phyloP scores from a whole-genome alignment of 768 basidiomycete genomes.

The Russula virescens region DNA sequence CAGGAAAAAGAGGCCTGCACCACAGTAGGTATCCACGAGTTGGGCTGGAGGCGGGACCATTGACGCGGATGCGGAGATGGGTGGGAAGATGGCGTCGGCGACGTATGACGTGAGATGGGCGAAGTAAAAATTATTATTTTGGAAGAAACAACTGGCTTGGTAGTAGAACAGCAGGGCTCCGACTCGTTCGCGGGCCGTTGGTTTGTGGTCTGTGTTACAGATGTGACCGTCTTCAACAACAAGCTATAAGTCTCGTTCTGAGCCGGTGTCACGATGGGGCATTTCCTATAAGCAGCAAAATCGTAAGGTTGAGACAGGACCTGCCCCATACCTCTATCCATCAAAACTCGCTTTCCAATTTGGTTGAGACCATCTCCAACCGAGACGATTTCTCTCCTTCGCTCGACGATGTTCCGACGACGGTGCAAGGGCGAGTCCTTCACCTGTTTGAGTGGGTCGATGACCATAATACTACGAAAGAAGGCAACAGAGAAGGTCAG shows the following conservation, averaged over 20 bases:
- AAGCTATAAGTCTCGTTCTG: conserved; percentile 58
- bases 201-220: conserved; percentile 78
- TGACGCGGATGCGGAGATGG: too few relatives aligned
- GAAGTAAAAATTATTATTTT: conserved; percentile 93
- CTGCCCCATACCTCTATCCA: neutral
- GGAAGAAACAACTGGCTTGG: conserved; percentile 88
- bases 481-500: too few relatives aligned
- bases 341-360: too few relatives aligned
- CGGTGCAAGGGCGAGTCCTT: too few relatives aligned
- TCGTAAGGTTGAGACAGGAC: neutral
- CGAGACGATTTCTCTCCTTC: conserved; percentile 46
- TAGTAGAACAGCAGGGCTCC: conserved; percentile 79
- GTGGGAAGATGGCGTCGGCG: conserved; percentile 56
- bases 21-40: conserved; percentile 93
- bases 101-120: conserved; percentile 78
- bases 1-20: conserved; percentile 75
- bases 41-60: conserved; percentile 48
- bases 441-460: conserved; percentile 38
- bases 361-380: conserved; percentile 68
- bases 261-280: conserved; percentile 78
- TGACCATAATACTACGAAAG: too few relatives aligned
- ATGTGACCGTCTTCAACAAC: conserved; percentile 49
- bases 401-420: too few relatives aligned
- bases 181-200: conserved; percentile 74
- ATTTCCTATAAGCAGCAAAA: conserved; percentile 45